Evolutionary conservation across 2,329 filamentous ascomycete genomes (phyloP).

Genomic region (Exophiala alcalophila): DNA sequence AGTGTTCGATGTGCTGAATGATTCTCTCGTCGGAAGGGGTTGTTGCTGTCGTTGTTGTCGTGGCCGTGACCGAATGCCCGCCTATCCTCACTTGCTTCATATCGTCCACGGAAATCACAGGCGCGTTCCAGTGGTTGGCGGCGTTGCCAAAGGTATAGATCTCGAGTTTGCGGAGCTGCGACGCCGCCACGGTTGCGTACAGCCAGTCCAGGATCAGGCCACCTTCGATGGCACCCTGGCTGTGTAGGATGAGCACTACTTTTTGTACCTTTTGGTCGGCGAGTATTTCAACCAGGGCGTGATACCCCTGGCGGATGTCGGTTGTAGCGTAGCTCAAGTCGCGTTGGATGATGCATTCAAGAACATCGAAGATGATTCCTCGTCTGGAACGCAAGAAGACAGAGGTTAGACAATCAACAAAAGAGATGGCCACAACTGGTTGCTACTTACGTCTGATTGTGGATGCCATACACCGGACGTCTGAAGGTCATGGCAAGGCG

Average conservation of each 20-base stretch:
- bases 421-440: neutral
- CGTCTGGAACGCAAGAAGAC: conserved; percentile 4
- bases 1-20: conserved; percentile 75
- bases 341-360: conserved; percentile 75
- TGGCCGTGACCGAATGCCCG: too few species aligned
- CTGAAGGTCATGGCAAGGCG: conserved; percentile 69
- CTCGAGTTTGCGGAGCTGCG: conserved; percentile 66
- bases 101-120: conserved; percentile 36
- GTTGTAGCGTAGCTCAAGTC: conserved; percentile 69
- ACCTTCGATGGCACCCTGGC: conserved; percentile 73
- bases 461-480: conserved; percentile 67
- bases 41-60: conserved; percentile 5
- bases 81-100: neutral
- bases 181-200: conserved; percentile 65
- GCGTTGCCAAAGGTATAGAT: conserved; percentile 75
- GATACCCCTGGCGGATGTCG: conserved; percentile 60
- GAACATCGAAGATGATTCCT: conserved; percentile 71
- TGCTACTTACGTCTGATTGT: conserved; percentile 62
- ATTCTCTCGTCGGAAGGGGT: conserved; percentile 41
- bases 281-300: conserved; percentile 61
- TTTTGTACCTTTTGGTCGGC: conserved; percentile 62
- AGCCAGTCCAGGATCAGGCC: conserved; percentile 74
- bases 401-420: neutral
- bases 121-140: conserved; percentile 80
- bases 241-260: conserved; percentile 71